Conservation (phyloP, 2,329 filamentous ascomycete species). For the Ramularia endophylla region DNA sequence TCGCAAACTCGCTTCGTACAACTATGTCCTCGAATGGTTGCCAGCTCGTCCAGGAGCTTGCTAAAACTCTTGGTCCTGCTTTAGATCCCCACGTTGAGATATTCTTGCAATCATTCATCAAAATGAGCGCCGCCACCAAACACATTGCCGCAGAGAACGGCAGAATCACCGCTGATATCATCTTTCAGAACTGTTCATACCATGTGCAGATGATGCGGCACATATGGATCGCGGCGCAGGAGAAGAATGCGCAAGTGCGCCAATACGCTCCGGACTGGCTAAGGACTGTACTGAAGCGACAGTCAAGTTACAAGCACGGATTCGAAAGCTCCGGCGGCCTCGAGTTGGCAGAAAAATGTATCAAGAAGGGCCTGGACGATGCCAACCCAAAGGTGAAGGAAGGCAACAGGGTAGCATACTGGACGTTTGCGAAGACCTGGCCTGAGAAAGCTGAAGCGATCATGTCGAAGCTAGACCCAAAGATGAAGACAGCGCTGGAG, state of each 20-base stretch:
- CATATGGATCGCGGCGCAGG: conserved; percentile 71
- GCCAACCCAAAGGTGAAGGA: conserved; percentile 87
- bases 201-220: conserved; percentile 78
- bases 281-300: conserved; percentile 71
- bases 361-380: conserved; percentile 84
- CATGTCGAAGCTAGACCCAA: conserved; percentile 69
- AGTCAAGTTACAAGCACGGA: conserved; percentile 69
- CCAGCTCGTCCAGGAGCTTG: conserved; percentile 76
- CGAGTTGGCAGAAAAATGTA: conserved; percentile 77
- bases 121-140: conserved; percentile 83
- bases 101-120: conserved; percentile 81
- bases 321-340: conserved; percentile 80
- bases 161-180: conserved; percentile 70
- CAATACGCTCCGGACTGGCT: conserved; percentile 77
- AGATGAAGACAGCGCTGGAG: conserved; percentile 72
- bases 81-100: conserved; percentile 89
- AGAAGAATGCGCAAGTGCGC: conserved; percentile 89
- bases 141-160: conserved; percentile 85
- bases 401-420: conserved; percentile 77
- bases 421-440: conserved; percentile 75
- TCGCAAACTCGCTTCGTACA: conserved; percentile 74
- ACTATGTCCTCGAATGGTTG: conserved; percentile 86
- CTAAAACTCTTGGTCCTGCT: conserved; percentile 65
- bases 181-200: conserved; percentile 76
- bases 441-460: conserved; percentile 70